Conservation (phyloP, 371 early-diverging fungal species). For the Zopfochytrium polystomum region DNA sequence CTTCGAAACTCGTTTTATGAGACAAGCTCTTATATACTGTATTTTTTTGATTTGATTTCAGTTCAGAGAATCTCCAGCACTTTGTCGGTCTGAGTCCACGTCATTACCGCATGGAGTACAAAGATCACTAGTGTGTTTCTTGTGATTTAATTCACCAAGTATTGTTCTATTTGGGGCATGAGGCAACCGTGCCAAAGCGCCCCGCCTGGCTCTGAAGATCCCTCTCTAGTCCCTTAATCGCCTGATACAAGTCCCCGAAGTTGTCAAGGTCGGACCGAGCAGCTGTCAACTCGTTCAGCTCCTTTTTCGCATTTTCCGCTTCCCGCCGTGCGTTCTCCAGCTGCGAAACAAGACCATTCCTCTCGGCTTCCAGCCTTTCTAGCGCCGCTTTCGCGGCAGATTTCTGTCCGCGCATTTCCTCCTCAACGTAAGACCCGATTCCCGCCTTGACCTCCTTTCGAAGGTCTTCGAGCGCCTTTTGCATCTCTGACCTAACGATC, state of each 20-base stretch:
- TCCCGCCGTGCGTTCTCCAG: too few species aligned
- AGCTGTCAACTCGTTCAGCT: not conserved
- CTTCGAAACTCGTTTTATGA: too few species aligned
- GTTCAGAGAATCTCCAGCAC: too few species aligned
- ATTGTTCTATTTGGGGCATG: too few species aligned
- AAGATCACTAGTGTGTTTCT: too few species aligned
- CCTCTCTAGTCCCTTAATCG: slow-evolving; percentile 7
- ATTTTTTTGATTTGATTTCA: too few species aligned
- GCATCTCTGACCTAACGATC: not conserved
- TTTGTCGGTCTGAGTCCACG: too few species aligned
- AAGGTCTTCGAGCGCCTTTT: not conserved
- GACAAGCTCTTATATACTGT: too few species aligned
- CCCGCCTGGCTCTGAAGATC: slow-evolving; percentile 8
- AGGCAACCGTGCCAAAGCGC: too few species aligned
- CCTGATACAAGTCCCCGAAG: slow-evolving; percentile 5
- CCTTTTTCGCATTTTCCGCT: slow-evolving; percentile 4
- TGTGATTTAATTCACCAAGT: too few species aligned
- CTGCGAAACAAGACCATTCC: slow-evolving; percentile 3
- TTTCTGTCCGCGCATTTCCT: slow-evolving; percentile 6
- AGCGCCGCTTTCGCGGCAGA: slow-evolving; percentile 4
- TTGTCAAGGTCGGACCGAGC: not conserved
- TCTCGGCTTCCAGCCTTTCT: not conserved
- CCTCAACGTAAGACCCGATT: slow-evolving; percentile 2
- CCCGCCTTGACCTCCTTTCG: slow-evolving; percentile 11
- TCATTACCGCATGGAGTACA: too few species aligned